These are phyloP conservation scores for Phytopythium litorale DNA, from an alignment of 352 stramenopile genomes.

Conservation along the genomic window DNA sequence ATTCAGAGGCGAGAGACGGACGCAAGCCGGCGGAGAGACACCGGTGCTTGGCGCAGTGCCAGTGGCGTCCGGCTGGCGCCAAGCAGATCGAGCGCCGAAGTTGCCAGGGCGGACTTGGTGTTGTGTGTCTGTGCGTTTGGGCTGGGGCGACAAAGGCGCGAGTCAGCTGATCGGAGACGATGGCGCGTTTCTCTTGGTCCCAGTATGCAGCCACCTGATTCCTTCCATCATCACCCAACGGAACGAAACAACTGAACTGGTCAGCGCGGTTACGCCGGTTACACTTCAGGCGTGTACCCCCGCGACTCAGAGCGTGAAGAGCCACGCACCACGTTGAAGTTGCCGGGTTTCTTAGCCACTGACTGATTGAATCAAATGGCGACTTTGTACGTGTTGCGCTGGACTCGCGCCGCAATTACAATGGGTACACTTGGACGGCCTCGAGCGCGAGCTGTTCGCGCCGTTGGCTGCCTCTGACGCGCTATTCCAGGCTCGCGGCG, in stretches of 20 bases:
- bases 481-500: background rate
- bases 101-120: too few species aligned
- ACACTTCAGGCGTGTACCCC: background rate
- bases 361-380: background rate
- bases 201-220: background rate
- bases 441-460: too few species aligned
- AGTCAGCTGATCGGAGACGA: background rate
- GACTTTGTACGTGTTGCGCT: background rate
- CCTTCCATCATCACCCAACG: background rate
- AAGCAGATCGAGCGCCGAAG: background rate
- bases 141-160: background rate
- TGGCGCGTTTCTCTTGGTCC: background rate
- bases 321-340: background rate
- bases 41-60: too few species aligned
- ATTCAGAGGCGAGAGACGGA: constrained; percentile 1
- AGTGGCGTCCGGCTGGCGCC: background rate
- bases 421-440: background rate
- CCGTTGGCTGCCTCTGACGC: background rate
- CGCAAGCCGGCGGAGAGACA: background rate
- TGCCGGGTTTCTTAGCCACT: background rate
- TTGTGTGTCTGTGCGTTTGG: background rate
- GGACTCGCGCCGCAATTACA: background rate
- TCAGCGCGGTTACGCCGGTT: too few species aligned
- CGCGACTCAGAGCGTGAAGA: background rate
- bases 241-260: background rate